Percentiles rank a stretch among this genome's conserved stretches.
Evolutionary conservation across 2,329 filamentous ascomycete genomes (phyloP).

Genomic region (Simplicillium aogashimaense): DNA sequence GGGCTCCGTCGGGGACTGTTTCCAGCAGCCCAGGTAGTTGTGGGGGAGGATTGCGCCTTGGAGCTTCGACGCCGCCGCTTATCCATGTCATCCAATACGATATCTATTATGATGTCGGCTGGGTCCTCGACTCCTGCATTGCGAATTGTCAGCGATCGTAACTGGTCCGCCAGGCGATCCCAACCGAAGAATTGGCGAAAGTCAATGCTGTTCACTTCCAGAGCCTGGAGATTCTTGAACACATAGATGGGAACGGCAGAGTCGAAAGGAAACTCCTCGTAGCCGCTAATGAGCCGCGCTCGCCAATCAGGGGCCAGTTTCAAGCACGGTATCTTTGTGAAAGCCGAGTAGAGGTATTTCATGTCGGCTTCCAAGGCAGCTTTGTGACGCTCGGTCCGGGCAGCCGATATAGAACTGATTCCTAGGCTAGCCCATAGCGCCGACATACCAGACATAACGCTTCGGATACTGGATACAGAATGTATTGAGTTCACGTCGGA

Average conservation of each 20-base stretch:
- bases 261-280: conserved; percentile 97
- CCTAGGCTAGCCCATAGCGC: conserved; percentile 85
- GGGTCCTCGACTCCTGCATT: conserved; percentile 83
- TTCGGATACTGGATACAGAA: conserved; percentile 92
- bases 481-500: conserved; percentile 87
- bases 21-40: conserved; percentile 53
- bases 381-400: conserved; percentile 84
- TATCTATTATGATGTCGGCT: conserved; percentile 79
- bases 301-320: conserved; percentile 87
- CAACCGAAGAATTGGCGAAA: conserved; percentile 96
- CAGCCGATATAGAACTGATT: conserved; percentile 66
- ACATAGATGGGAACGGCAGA: conserved; percentile 92
- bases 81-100: conserved; percentile 94
- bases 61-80: conserved; percentile 80
- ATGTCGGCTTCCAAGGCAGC: conserved; percentile 75
- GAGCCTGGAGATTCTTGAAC: conserved; percentile 91
- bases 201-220: conserved; percentile 93
- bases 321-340: conserved; percentile 94
- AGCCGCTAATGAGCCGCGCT: conserved; percentile 80
- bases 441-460: conserved; percentile 95
- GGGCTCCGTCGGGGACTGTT: conserved; percentile 53
- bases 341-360: conserved; percentile 95
- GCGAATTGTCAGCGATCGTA: conserved; percentile 82
- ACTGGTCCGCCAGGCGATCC: conserved; percentile 86
- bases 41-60: conserved; percentile 74